Evolutionary conservation across 2,329 filamentous ascomycete genomes (phyloP).

Genomic region (Ceratocystis diversiconidia): DNA sequence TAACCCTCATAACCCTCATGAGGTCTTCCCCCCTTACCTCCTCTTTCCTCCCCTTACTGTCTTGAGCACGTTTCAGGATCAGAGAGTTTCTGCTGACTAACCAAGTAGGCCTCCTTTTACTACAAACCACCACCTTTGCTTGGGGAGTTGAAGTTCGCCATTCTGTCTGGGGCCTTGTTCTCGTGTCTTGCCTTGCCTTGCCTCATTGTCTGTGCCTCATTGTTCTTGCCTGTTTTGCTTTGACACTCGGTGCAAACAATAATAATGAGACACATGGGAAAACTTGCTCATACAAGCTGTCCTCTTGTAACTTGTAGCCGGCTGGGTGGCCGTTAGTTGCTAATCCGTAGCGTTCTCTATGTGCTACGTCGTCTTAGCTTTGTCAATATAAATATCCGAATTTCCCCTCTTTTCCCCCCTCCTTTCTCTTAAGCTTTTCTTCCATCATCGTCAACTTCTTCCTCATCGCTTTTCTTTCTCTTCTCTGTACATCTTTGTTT

Average conservation of each 20-base stretch:
- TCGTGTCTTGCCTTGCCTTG: neutral
- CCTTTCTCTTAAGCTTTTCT: neutral
- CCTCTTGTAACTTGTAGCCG: neutral
- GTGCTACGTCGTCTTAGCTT: neutral
- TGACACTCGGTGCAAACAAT: neutral
- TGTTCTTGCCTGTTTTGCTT: neutral
- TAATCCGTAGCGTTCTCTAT: neutral
- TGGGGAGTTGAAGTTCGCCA: too few relatives aligned
- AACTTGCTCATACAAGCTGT: neutral
- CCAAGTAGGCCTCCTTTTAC: neutral
- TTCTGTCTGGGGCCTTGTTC: neutral
- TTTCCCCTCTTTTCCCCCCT: neutral
- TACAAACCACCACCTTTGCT: neutral
- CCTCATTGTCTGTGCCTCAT: neutral
- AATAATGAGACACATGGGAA: too few relatives aligned
- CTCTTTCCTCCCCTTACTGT: neutral
- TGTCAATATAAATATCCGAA: neutral
- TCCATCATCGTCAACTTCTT: neutral
- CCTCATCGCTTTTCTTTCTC: neutral
- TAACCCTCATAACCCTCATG: neutral
- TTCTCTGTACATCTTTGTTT: constrained; percentile 7
- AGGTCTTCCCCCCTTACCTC: neutral
- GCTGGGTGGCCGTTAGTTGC: neutral
- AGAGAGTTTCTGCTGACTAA: constrained; percentile 1
- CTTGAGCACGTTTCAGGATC: constrained; percentile 12